These are phyloP conservation scores for Peronospora farinosa DNA, from an alignment of 352 stramenopile genomes.

Conservation along the genomic window DNA sequence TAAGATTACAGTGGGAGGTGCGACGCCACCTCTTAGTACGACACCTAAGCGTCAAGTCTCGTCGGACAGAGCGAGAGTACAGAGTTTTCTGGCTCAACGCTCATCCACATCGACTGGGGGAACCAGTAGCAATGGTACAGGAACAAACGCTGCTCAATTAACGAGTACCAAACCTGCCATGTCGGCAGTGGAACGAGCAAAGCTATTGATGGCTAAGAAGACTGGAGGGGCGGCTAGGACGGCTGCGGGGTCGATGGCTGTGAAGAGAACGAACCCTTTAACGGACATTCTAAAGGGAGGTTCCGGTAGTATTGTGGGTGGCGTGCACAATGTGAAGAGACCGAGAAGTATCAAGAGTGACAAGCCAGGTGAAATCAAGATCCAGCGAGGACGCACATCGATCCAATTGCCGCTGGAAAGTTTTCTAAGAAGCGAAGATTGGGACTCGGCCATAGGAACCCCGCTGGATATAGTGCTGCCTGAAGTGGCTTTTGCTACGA, in stretches of 20 bases:
- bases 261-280: conserved; percentile 71
- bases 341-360: conserved; percentile 61
- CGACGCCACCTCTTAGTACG: conserved; percentile 21
- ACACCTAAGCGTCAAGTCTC: conserved; percentile 48
- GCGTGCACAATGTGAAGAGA: conserved; percentile 54
- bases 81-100: conserved; percentile 60
- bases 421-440: conserved; percentile 71
- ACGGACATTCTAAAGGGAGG: conserved; percentile 71
- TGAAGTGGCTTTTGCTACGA: conserved; percentile 71
- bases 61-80: conserved; percentile 49
- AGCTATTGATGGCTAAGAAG: conserved; percentile 77
- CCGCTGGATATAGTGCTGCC: conserved; percentile 63
- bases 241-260: conserved; percentile 20
- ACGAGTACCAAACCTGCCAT: conserved; percentile 30
- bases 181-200: conserved; percentile 65
- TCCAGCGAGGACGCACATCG: conserved; percentile 63
- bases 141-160: neutral
- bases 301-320: conserved; percentile 58
- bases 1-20: conserved; percentile 11
- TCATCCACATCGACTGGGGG: conserved; percentile 7
- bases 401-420: conserved; percentile 75
- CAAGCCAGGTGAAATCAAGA: conserved; percentile 70
- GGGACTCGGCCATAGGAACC: conserved; percentile 56
- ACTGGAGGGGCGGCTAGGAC: conserved; percentile 17
- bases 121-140: conserved; percentile 9